Evolutionary conservation across 805 yeast genomes (phyloP), one percentile per base, ranked within the genome.

Genomic region (Starmerella powellii): DNA sequence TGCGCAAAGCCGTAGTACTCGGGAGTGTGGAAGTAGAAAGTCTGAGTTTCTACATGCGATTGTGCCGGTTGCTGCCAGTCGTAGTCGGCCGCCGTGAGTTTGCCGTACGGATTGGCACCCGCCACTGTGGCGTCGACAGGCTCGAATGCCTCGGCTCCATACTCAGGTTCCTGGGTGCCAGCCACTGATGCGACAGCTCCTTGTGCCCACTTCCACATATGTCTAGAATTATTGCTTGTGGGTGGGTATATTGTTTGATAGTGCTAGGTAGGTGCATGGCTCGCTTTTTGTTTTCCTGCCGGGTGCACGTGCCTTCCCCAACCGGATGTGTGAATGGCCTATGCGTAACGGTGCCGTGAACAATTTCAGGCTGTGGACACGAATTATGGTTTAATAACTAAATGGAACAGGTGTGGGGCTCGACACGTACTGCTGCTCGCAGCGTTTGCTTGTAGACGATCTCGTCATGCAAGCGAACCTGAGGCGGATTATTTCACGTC

Each of bases 121-220:
- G 66, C 73, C 35, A 79, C 74, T 34, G 74, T 60, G 29, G 73
- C 73, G 32, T 81, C 73, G 44, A 87, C 76, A n/a, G 96, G 74
- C 56, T 80, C 88, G 52, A 91, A 83, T 31, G 94, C 93, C 38
- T 80, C 95, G 31, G 80, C 72, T 40, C 98, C 98, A 56, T 91
- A 91, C 58, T 81, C 94, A 20, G 98, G 98, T 62, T 91, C 98
- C 2, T 95, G 95, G 11, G 94, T 75, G 42, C 98, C 98, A 5
- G 96, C 88, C 35, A 86, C 91, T 5, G 93, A 91, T n/a, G 96
- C 58, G 6, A 54, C 57, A 13, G 58, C 58, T 45, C 58, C 58
- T 37, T 54, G 58, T 12, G 58, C 58, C 58, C 58, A 54, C 47
- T 54, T 54, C 55, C 54, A 53, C 58, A 54, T 54, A 13, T 29